phyloP scores from a whole-genome alignment of 2,329 filamentous ascomycete genomes.

The Xylaria sp. region DNA sequence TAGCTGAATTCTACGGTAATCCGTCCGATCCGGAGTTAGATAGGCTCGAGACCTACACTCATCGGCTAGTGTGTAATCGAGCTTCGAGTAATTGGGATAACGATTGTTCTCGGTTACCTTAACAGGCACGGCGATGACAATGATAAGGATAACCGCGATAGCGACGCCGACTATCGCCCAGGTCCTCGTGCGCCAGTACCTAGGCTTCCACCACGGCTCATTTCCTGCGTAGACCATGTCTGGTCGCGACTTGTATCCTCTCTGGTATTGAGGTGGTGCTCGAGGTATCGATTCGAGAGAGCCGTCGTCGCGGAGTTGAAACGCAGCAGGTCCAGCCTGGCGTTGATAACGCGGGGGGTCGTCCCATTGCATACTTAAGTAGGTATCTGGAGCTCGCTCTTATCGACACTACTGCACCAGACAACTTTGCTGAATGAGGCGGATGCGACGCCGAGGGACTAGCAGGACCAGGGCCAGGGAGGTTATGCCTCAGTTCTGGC shows the following conservation, averaged over 20 bases:
- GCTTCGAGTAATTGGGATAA: slow-evolving; percentile 60
- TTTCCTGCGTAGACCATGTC: slow-evolving; percentile 39
- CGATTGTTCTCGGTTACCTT: slow-evolving; percentile 53
- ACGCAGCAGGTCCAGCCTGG: slow-evolving; percentile 39
- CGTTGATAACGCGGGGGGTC: slow-evolving; percentile 33
- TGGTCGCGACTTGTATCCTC: slow-evolving; percentile 29
- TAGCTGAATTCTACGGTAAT: not conserved
- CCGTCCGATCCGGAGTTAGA: not conserved
- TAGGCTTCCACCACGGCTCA: slow-evolving; percentile 58
- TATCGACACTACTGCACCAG: not conserved
- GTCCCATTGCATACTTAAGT: slow-evolving; percentile 40
- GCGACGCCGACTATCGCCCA: slow-evolving; percentile 58
- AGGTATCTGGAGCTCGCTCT: slow-evolving; percentile 35
- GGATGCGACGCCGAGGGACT: slow-evolving; percentile 5
- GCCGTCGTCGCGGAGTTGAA: slow-evolving; percentile 41
- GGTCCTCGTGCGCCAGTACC: slow-evolving; percentile 63
- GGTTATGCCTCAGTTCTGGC: slow-evolving; percentile 14
- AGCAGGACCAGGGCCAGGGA: slow-evolving; percentile 1
- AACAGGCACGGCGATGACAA: slow-evolving; percentile 60
- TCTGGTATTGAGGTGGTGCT: slow-evolving; percentile 34
- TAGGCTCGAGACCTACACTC: slow-evolving; percentile 55
- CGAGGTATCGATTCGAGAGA: slow-evolving; percentile 39
- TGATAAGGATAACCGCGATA: slow-evolving; percentile 55
- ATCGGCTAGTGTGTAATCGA: slow-evolving; percentile 61
- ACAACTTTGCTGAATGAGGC: not conserved